Percentiles rank a stretch among this genome's conserved stretches.
phyloP scores from a whole-genome alignment of 495 filamentous ascomycete genomes.

The Penicillium atrosanguineum region DNA sequence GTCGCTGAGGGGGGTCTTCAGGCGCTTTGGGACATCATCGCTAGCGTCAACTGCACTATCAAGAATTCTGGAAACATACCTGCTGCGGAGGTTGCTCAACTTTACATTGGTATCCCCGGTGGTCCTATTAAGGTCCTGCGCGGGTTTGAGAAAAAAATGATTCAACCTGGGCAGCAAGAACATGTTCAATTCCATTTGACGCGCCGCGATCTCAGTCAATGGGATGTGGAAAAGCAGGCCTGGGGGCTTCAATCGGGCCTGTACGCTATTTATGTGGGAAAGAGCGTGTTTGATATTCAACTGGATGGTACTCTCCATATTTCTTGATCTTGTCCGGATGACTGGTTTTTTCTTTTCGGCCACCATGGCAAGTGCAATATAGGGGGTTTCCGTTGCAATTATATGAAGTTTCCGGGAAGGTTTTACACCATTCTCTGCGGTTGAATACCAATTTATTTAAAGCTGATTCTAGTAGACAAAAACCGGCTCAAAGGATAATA shows the following conservation, averaged over 20 bases:
- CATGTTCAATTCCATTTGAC: conserved; percentile 56
- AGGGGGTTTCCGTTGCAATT: no score
- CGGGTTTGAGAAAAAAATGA: conserved; percentile 62
- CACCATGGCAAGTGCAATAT: no score
- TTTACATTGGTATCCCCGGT: conserved; percentile 47
- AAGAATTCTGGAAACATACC: conserved; percentile 51
- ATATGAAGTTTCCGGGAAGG: no score
- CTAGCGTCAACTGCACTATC: conserved; percentile 44
- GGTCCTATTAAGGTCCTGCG: conserved; percentile 58
- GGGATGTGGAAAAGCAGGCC: conserved; percentile 58
- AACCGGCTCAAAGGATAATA: no score
- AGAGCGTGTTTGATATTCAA: not conserved
- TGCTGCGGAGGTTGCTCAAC: conserved; percentile 58
- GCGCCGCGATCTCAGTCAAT: conserved; percentile 64
- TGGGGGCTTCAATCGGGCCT: conserved; percentile 51
- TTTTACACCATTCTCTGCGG: no score
- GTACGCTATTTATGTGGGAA: conserved; percentile 56
- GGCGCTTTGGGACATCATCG: conserved; percentile 54
- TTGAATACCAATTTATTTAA: no score
- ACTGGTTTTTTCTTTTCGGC: no score
- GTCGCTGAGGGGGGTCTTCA: not conserved
- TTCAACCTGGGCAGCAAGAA: conserved; percentile 40
- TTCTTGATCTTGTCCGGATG: no score
- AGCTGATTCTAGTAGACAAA: no score
- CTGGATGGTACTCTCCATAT: no score